These are phyloP conservation scores for Tetrapyrgos nigripes DNA, from an alignment of 1,284 basidiomycete genomes.

Conservation along the genomic window DNA sequence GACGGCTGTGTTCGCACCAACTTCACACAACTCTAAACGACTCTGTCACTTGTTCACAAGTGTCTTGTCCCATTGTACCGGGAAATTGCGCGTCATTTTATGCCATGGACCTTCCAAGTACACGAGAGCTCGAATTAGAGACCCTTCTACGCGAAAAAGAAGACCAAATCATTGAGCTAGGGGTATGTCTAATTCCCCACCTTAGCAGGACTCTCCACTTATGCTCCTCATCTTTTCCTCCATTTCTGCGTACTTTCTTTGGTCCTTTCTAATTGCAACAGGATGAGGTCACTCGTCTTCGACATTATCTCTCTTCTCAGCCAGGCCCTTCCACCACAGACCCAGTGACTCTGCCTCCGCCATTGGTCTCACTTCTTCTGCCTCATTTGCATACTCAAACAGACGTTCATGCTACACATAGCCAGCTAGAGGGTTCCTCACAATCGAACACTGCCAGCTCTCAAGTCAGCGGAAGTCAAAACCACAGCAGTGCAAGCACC, in stretches of 20 bases:
- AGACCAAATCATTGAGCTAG: slow-evolving; percentile 69
- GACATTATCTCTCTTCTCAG: slow-evolving; percentile 63
- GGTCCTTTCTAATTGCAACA: slow-evolving; percentile 20
- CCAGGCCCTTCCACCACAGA: slow-evolving; percentile 63
- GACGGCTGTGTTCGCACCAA: background rate
- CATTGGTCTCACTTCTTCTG: slow-evolving; percentile 68
- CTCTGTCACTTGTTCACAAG: background rate
- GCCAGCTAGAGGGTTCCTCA: background rate
- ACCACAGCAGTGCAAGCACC: slow-evolving; percentile 28
- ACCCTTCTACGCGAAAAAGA: slow-evolving; percentile 74
- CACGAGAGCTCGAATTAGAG: slow-evolving; percentile 81
- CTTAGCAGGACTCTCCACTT: background rate
- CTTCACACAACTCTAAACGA: background rate
- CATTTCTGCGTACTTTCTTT: background rate
- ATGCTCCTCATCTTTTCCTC: slow-evolving; percentile 8
- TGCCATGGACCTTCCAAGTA: slow-evolving; percentile 70
- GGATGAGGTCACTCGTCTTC: slow-evolving; percentile 75
- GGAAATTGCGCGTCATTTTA: too few relatives aligned
- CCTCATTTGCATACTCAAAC: slow-evolving; percentile 53
- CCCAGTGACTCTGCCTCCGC: slow-evolving; percentile 68
- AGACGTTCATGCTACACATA: background rate
- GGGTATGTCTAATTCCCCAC: slow-evolving; percentile 50
- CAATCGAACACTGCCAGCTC: background rate
- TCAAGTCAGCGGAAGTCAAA: too few relatives aligned
- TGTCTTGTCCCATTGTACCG: too few relatives aligned